Evolutionary conservation across 202 grass and related monocot genomes (phyloP).

Genomic region (Carex arenaria): DNA sequence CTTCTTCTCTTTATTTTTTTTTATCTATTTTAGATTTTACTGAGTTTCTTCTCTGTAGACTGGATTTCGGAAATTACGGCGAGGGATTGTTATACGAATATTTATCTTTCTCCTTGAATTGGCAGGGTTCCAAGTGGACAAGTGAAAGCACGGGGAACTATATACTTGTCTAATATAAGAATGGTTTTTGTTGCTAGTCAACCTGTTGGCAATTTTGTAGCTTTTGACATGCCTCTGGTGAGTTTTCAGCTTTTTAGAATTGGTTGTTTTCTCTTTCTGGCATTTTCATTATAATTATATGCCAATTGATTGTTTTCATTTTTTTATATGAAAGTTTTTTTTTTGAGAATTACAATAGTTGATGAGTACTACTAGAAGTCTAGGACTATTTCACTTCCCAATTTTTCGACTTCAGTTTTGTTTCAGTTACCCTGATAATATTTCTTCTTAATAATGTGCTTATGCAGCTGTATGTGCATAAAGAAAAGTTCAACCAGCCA

Average conservation of each 20-base stretch:
- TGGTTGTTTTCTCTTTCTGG: not conserved
- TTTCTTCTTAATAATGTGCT: conserved; percentile 1
- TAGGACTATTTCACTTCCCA: not conserved
- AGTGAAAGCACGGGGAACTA: conserved; percentile 81
- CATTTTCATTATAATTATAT: not conserved
- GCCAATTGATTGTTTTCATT: not conserved
- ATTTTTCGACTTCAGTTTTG: not conserved
- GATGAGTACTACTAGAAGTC: not conserved
- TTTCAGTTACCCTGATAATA: not conserved
- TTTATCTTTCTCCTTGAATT: conserved; percentile 10
- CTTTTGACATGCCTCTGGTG: conserved; percentile 96
- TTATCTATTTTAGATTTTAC: not conserved
- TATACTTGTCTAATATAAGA: conserved; percentile 95
- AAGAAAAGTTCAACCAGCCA: conserved; percentile 94
- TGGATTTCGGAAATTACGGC: not conserved
- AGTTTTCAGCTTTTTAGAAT: not conserved
- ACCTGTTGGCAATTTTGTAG: conserved; percentile 78
- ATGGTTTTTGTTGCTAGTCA: conserved; percentile 90
- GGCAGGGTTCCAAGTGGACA: conserved; percentile 61
- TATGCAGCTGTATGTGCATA: conserved; percentile 70
- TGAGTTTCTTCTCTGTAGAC: no score
- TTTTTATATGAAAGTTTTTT: not conserved
- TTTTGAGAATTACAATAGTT: not conserved
- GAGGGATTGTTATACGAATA: not conserved
- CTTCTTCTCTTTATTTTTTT: not conserved